Percentiles rank a stretch among this genome's conserved stretches.
phyloP scores from a whole-genome alignment of 2,329 filamentous ascomycete genomes.

The Aspergillus transmontanensis region DNA sequence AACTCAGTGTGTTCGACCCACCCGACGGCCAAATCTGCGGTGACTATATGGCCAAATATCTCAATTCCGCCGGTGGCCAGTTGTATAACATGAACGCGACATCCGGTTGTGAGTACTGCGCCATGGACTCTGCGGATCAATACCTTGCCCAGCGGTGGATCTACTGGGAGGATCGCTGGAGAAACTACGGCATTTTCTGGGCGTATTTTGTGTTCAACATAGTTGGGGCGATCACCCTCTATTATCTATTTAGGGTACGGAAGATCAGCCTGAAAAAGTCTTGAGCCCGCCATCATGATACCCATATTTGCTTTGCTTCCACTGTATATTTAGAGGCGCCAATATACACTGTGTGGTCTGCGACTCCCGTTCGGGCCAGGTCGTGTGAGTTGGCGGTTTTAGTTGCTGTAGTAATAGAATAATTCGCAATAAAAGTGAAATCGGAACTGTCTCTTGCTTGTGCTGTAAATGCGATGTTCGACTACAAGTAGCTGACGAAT shows the following conservation, averaged over 20 bases:
- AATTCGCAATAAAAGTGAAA: too few species aligned
- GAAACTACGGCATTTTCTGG: slow-evolving; percentile 67
- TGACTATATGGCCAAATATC: slow-evolving; percentile 59
- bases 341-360: neutral
- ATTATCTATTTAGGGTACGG: slow-evolving; percentile 46
- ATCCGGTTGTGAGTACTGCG: slow-evolving; percentile 53
- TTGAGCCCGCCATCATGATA: neutral
- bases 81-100: slow-evolving; percentile 54
- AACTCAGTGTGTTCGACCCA: slow-evolving; percentile 64
- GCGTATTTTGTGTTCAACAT: slow-evolving; percentile 62
- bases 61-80: slow-evolving; percentile 52
- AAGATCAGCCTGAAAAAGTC: neutral
- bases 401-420: neutral
- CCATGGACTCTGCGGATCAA: slow-evolving; percentile 35
- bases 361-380: neutral
- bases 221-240: slow-evolving; percentile 54
- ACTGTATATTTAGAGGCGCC: neutral
- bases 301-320: neutral
- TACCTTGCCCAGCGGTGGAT: slow-evolving; percentile 49
- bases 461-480: too few species aligned
- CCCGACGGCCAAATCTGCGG: slow-evolving; percentile 58
- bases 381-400: neutral
- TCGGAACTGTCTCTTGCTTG: too few species aligned
- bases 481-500: too few species aligned
- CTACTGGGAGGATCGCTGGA: slow-evolving; percentile 62